Conservation (phyloP, 2,329 filamentous ascomycete species). For the Cadophora sp. region DNA sequence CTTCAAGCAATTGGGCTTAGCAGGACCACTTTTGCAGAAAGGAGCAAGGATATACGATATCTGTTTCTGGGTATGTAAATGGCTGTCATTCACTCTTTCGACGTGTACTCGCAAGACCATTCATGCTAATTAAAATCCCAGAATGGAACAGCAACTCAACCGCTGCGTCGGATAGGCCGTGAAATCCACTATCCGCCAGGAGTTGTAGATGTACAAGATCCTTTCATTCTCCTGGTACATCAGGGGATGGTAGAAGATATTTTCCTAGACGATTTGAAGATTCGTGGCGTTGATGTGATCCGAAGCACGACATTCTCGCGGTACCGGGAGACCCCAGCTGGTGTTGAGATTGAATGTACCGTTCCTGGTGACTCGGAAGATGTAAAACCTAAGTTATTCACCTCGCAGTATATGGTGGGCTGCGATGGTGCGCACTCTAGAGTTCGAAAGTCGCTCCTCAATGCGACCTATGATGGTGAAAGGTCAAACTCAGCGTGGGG, state of each 20-base stretch:
- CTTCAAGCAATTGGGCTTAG: slow-evolving; percentile 64
- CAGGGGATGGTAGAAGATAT: slow-evolving; percentile 54
- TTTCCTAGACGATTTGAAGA: slow-evolving; percentile 60
- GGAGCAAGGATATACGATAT: slow-evolving; percentile 64
- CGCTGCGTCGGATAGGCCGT: slow-evolving; percentile 45
- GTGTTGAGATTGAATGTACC: slow-evolving; percentile 48
- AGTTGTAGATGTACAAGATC: slow-evolving; percentile 40
- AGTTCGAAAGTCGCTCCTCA: slow-evolving; percentile 57
- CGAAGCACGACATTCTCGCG: slow-evolving; percentile 52
- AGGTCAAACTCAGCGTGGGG: slow-evolving; percentile 64
- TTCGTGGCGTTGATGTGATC: slow-evolving; percentile 53
- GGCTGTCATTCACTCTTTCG: slow-evolving; percentile 48
- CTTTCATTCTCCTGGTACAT: slow-evolving; percentile 58
- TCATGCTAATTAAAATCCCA: too few species aligned
- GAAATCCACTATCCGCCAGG: slow-evolving; percentile 42
- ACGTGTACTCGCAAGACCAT: slow-evolving; percentile 37
- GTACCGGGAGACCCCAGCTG: slow-evolving; percentile 44
- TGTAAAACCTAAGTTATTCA: slow-evolving; percentile 59
- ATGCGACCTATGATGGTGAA: slow-evolving; percentile 64
- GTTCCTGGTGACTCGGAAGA: slow-evolving; percentile 55
- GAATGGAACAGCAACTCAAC: slow-evolving; percentile 23
- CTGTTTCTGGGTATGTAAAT: slow-evolving; percentile 61
- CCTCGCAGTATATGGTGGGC: slow-evolving; percentile 69
- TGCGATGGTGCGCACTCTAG: slow-evolving; percentile 61
- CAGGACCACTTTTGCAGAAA: slow-evolving; percentile 60